Conservation (phyloP, 2,329 filamentous ascomycete genomes). For the Ciborinia camelliae region DNA sequence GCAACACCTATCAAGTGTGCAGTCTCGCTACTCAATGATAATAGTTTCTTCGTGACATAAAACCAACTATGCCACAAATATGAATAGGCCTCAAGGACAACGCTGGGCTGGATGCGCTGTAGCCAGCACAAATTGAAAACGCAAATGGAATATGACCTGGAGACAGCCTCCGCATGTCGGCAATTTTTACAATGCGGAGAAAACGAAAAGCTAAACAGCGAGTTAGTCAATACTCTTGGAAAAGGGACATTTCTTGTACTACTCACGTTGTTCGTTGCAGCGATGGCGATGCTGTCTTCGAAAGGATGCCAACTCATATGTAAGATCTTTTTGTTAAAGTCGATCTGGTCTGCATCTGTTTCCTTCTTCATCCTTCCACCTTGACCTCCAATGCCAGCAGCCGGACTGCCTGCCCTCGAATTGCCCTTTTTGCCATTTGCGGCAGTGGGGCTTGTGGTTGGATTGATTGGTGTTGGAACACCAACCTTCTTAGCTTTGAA, state of each 20-base stretch:
- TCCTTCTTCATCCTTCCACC: slow-evolving; percentile 97
- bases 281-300: slow-evolving; percentile 98
- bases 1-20: slow-evolving; percentile 24
- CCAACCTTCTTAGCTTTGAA: slow-evolving; percentile 99
- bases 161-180: slow-evolving; percentile 30
- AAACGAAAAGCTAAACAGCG: slow-evolving; percentile 63
- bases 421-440: slow-evolving; percentile 79
- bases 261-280: slow-evolving; percentile 97
- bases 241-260: neutral
- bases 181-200: slow-evolving; percentile 64
- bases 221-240: slow-evolving; percentile 23
- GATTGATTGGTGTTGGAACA: slow-evolving; percentile 94
- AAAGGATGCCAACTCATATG: slow-evolving; percentile 99
- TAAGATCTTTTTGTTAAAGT: slow-evolving; percentile 99
- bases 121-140: slow-evolving; percentile 35
- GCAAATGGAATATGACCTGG: slow-evolving; percentile 36
- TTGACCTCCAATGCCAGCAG: slow-evolving; percentile 67
- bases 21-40: slow-evolving; percentile 27
- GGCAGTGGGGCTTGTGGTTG: slow-evolving; percentile 66
- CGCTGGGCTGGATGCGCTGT: slow-evolving; percentile 27
- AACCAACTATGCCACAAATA: slow-evolving; percentile 28
- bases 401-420: slow-evolving; percentile 84
- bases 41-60: slow-evolving; percentile 31
- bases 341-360: slow-evolving; percentile 98
- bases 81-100: slow-evolving; percentile 28